Evolutionary conservation across 495 filamentous ascomycete genomes (phyloP).

Genomic region (Penicillium ucsense): DNA sequence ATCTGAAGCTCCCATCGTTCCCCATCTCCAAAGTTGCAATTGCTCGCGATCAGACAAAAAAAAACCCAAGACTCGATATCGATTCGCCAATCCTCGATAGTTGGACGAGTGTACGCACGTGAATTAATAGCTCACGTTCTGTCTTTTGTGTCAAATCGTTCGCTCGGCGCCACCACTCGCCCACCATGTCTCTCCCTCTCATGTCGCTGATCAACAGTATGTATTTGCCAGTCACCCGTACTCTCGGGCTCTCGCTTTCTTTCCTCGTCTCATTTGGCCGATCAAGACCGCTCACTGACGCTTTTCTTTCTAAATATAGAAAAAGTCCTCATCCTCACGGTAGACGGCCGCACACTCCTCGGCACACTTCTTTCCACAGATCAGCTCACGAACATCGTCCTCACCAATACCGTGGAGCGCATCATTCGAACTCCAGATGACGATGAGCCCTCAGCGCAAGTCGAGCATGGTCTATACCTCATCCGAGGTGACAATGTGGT

Average conservation of each 20-base stretch:
- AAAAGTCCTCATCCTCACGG: conserved; percentile 82
- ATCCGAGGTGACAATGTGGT: conserved; percentile 93
- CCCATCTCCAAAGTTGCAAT: too few relatives aligned
- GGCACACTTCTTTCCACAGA: conserved; percentile 82
- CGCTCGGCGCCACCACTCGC: neutral
- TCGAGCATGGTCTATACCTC: conserved; percentile 79
- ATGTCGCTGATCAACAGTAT: conserved; percentile 56
- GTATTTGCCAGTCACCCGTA: neutral
- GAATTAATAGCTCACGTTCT: too few relatives aligned
- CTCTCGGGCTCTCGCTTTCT: too few relatives aligned
- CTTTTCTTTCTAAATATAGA: conserved; percentile 42
- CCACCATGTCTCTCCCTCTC: conserved; percentile 49
- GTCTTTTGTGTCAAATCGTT: neutral
- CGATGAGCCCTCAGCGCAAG: conserved; percentile 67
- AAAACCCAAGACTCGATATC: too few relatives aligned
- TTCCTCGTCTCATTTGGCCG: neutral
- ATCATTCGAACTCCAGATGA: conserved; percentile 80
- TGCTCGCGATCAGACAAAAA: too few relatives aligned
- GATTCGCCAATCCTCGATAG: too few relatives aligned
- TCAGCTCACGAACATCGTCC: conserved; percentile 86
- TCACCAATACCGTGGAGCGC: conserved; percentile 75
- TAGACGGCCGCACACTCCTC: conserved; percentile 81
- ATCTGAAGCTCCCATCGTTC: too few relatives aligned
- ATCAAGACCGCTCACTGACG: conserved; percentile 10
- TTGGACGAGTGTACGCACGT: too few relatives aligned